Evolutionary conservation across 345 rosid species (phyloP), one percentile per base, ranked within the genome.

Genomic region (Camelina sativa): DNA sequence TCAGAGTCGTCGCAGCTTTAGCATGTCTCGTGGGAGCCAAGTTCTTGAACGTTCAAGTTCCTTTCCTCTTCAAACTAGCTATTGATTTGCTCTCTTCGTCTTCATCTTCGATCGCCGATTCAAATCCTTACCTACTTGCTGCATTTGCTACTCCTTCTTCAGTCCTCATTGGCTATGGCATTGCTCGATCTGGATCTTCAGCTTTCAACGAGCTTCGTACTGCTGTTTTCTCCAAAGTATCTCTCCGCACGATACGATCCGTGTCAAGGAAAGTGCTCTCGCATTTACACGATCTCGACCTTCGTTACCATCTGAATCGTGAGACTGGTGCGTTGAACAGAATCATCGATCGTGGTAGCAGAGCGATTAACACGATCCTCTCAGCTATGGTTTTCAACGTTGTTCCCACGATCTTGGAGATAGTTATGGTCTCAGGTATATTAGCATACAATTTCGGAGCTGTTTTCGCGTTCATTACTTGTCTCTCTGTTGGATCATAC

Each of bases 261-360:
- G 84, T 95, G 1, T 92, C 98, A 61, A 76, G 96, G 58, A 87
- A 92, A 96, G 99, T 89, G 12, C 88, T 92, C 81, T 83, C 97
- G 19, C 98, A 92, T 83, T 81, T 90, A 75, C 98, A 89, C 69
- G 85, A 82, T 17, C 96, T 95, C 62, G 98, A 89, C 69, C 97
- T 95, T 52, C 80, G 85, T 1, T 95, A 85, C 80, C 99, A 92
- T 84, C 87, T 95, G 16, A 95, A 94, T 67, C 91, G 98, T 77
- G 96, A 95, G 85, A 95, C 97, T 10, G 97, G 99, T 17, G 99
- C 89, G n/a, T 72, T 95, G 71, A 90, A 80, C 76, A 85, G 98
- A 82, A 83, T 85, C 62, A 95, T 92, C n/a, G 99, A 95, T 76
- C 96, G 94, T 59, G 97, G 99, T 63, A 90, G 99, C 83, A 86